Evolutionary conservation across 176 grass and related monocot species (phyloP).

Genomic region (Ampelocalamus luodianensis): DNA sequence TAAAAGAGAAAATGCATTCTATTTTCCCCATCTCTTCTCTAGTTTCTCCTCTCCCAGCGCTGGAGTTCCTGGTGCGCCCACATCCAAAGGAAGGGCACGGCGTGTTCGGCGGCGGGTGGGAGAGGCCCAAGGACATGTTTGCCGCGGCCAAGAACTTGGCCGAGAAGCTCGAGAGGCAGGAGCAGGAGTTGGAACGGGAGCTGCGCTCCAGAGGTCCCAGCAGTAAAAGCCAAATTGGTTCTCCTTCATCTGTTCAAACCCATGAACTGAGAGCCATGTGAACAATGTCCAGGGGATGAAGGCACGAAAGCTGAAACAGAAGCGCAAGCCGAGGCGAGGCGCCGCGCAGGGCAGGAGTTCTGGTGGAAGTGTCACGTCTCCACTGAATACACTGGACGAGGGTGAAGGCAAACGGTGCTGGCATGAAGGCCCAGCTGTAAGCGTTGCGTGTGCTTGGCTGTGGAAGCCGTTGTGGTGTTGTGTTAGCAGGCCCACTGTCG

Average conservation of each 20-base stretch:
- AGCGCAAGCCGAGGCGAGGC: constrained; percentile 56
- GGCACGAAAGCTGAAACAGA: constrained; percentile 42
- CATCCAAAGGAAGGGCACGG: constrained; percentile 51
- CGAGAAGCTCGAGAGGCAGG: constrained; percentile 27
- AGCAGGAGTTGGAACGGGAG: constrained; percentile 27
- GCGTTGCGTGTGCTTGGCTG: too few species aligned
- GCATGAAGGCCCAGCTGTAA: too few species aligned
- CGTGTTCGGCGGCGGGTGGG: constrained; percentile 53
- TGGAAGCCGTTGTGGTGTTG: too few species aligned
- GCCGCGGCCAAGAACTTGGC: not conserved
- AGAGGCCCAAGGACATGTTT: constrained; percentile 45
- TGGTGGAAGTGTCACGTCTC: constrained; percentile 35
- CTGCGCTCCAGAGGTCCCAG: not conserved
- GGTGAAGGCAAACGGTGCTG: too few species aligned
- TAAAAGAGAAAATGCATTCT: too few species aligned
- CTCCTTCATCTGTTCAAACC: constrained; percentile 12
- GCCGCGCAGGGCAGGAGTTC: constrained; percentile 38
- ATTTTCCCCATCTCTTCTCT: too few species aligned
- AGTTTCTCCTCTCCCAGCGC: not conserved
- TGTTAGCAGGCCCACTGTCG: too few species aligned
- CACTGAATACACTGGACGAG: rapidly evolving
- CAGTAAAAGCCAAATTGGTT: not conserved
- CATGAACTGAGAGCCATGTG: constrained; percentile 17
- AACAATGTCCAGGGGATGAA: constrained; percentile 33
- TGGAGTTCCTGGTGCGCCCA: constrained; percentile 43